Percentiles rank a stretch among this genome's conserved stretches.
Conservation (phyloP, 2,329 filamentous ascomycete species). For the Penicillium polonicum region DNA sequence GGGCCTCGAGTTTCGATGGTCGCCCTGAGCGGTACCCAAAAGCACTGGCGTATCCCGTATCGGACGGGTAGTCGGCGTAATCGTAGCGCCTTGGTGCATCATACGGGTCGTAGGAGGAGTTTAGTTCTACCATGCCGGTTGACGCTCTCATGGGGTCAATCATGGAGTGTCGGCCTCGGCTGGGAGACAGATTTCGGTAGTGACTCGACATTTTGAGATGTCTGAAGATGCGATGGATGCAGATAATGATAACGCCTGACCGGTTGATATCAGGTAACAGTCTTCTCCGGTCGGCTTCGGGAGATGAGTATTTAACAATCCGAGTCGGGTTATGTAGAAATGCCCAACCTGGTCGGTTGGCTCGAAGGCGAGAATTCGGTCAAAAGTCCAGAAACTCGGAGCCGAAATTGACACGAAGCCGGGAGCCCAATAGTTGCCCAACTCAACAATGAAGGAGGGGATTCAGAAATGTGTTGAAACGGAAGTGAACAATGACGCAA, state of each 20-base stretch:
- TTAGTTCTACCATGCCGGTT: conserved; percentile 40
- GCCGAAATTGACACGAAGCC: not conserved
- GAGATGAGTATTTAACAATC: not conserved
- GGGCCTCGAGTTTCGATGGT: conserved; percentile 34
- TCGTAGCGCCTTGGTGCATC: conserved; percentile 30
- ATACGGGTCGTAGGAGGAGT: conserved; percentile 37
- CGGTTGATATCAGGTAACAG: not conserved
- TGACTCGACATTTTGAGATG: conserved; percentile 32
- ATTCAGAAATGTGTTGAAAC: not conserved
- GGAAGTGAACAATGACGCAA: conserved; percentile 10
- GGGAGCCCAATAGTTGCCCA: conserved; percentile 11
- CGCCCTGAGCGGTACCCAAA: conserved; percentile 29
- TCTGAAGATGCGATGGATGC: not conserved
- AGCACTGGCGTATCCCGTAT: conserved; percentile 28
- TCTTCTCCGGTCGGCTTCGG: not conserved
- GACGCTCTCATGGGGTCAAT: conserved; percentile 43
- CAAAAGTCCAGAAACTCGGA: not conserved
- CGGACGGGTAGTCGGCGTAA: conserved; percentile 35
- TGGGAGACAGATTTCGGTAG: conserved; percentile 38
- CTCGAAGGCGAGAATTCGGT: not conserved
- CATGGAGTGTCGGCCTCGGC: conserved; percentile 28
- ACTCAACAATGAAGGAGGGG: conserved; percentile 5
- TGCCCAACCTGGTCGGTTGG: conserved; percentile 2
- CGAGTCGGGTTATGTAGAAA: conserved; percentile 4
- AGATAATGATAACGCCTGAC: not conserved